Evolutionary conservation across 352 stramenopile genomes (phyloP), one percentile per base, ranked within the genome.

Genomic region (Phytophthora sojae): DNA sequence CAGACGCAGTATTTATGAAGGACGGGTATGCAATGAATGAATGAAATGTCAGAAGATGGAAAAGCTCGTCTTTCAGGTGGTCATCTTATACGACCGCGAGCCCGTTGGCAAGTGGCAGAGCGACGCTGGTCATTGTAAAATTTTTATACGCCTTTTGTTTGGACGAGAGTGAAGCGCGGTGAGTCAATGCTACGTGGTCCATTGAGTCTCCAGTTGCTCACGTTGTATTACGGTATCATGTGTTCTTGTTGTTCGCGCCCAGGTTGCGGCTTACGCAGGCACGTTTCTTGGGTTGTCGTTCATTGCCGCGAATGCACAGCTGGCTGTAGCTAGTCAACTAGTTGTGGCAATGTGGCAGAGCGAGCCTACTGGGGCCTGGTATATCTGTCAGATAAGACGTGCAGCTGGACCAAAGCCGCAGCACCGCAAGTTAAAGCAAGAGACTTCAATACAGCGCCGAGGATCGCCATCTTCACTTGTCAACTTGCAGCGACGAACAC

Each of bases 1-100:
- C 23, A 35, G 1, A 39, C 19, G 47, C 29, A 32, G 72, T 77
- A 80, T 74, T 76, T 74, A 77, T 80, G 51, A 71, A 68, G 58
- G 17, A 35, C 51, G 12, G 15, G 64, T 57, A 64, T 56, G 47
- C 30, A 61, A 50, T 60, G 35, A 54, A 53, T 57, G 45, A 68
- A n/a, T n/a, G n/a, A 71, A 30, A 30, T 30, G 14, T 23, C 37
- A 9, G 25, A 51, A 32, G 29, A 32, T 32, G 29, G 29, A 32
- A n/a, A n/a, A n/a, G n/a, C n/a, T n/a, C n/a, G n/a, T 9, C 6
- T 32, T 32, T 32, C 50, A 8, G 50, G 19, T 54, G 57, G 47
- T 53, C 53, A 54, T 32, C n/a, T n/a, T n/a, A n/a, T n/a, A n/a
- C n/a, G n/a, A n/a, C n/a, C n/a, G n/a, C n/a, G n/a, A n/a, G n/a